These are phyloP conservation scores for Phialophora expanda DNA, from an alignment of 2,329 filamentous ascomycete genomes.

Conservation along the genomic window DNA sequence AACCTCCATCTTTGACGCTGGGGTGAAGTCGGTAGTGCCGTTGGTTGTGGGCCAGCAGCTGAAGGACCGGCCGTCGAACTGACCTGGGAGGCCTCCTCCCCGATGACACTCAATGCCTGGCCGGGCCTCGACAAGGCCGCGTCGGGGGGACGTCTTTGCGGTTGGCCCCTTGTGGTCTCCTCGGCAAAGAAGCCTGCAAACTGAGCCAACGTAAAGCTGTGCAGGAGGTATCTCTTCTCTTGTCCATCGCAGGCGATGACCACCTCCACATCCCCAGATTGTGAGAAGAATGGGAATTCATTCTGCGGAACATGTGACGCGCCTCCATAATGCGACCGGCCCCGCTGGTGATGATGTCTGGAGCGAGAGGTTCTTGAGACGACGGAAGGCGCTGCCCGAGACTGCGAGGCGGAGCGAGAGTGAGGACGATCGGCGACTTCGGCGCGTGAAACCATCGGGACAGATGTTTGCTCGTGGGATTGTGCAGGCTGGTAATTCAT, in stretches of 20 bases:
- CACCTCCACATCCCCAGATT: constrained; percentile 93
- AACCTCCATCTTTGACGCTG: constrained; percentile 78
- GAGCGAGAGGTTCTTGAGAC: constrained; percentile 66
- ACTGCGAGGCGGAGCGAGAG: constrained; percentile 16
- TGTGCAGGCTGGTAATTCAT: constrained; percentile 19
- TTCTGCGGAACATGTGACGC: constrained; percentile 76
- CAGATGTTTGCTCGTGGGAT: constrained; percentile 15
- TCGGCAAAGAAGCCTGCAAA: constrained; percentile 92
- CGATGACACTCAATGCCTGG: constrained; percentile 60
- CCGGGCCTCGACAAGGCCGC: constrained; percentile 39
- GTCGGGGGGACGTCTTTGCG: constrained; percentile 9
- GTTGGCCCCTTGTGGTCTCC: constrained; percentile 67
- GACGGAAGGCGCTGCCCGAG: constrained; percentile 64
- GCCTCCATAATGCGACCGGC: constrained; percentile 80
- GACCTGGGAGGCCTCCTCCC: constrained; percentile 52
- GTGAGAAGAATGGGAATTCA: constrained; percentile 88
- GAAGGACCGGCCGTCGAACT: constrained; percentile 17
- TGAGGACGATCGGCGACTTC: constrained; percentile 56
- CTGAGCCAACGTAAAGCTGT: constrained; percentile 83
- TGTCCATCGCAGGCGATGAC: constrained; percentile 71
- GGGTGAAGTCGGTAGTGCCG: constrained; percentile 25
- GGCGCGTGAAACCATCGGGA: constrained; percentile 51
- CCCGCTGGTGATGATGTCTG: constrained; percentile 68
- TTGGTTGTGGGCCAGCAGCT: constrained; percentile 25
- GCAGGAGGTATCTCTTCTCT: constrained; percentile 84